Percentiles rank a stretch among this genome's conserved stretches.
These are phyloP conservation scores for Periconia sp. DNA, from an alignment of 2,329 filamentous ascomycete species.

Conservation along the genomic window DNA sequence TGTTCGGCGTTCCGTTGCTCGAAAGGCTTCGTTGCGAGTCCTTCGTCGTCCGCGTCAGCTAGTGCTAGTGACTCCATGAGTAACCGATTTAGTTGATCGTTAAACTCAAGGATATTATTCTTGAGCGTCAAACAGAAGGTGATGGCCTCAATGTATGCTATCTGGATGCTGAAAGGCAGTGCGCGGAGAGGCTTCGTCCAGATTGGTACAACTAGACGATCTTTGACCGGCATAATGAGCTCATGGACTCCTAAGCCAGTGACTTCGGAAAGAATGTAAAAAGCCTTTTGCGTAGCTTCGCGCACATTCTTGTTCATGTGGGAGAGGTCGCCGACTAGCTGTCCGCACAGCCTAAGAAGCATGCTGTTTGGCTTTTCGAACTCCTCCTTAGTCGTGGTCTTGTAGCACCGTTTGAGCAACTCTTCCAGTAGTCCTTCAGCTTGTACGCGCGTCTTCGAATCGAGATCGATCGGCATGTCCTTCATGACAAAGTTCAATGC, in stretches of 20 bases:
- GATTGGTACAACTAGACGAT: constrained; percentile 86
- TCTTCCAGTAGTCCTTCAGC: constrained; percentile 84
- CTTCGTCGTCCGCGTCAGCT: constrained; percentile 93
- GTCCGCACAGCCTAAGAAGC: constrained; percentile 78
- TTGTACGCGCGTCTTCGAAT: constrained; percentile 82
- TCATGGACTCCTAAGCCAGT: constrained; percentile 83
- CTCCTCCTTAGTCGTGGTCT: constrained; percentile 81
- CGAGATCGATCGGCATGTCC: constrained; percentile 93
- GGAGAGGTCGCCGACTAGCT: constrained; percentile 85
- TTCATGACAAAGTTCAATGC: constrained; percentile 98
- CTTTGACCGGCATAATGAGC: constrained; percentile 86
- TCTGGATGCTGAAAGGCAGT: constrained; percentile 91
- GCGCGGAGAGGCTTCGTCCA: constrained; percentile 94
- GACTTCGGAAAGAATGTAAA: constrained; percentile 81
- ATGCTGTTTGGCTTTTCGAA: constrained; percentile 69
- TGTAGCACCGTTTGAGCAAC: constrained; percentile 78
- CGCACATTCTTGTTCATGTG: constrained; percentile 97
- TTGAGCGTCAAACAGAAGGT: constrained; percentile 93
- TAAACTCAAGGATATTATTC: constrained; percentile 86
- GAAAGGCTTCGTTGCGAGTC: constrained; percentile 80
- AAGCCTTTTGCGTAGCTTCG: constrained; percentile 79
- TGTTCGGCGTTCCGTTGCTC: constrained; percentile 96
- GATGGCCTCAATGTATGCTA: constrained; percentile 97
- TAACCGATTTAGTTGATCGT: constrained; percentile 86
- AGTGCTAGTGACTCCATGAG: constrained; percentile 93